Evolutionary conservation across 176 grass and related monocot genomes (phyloP).

Genomic region (Oryza glaberrima): DNA sequence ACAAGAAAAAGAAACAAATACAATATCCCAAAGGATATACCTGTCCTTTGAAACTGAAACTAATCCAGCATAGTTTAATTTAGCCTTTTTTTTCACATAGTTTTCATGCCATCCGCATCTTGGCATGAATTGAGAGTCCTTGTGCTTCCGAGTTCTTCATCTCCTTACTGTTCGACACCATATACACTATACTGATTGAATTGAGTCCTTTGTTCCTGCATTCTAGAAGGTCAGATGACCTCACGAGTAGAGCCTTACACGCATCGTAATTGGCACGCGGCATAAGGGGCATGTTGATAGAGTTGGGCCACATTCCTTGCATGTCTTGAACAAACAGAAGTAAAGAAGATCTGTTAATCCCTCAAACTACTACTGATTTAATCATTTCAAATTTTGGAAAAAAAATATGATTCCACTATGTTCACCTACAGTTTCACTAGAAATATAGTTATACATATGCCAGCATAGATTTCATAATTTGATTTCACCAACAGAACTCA

Average conservation of each 20-base stretch:
- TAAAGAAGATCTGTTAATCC: not conserved
- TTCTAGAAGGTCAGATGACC: too few relatives aligned
- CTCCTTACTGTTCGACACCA: not conserved
- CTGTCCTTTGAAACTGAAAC: too few relatives aligned
- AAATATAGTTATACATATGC: not conserved
- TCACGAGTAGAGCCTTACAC: constrained; percentile 65
- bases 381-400: too few relatives aligned
- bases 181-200: too few relatives aligned
- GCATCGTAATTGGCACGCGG: constrained; percentile 60
- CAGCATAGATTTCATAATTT: constrained; percentile 18
- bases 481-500: not conserved
- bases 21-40: too few relatives aligned
- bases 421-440: not conserved
- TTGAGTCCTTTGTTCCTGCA: too few relatives aligned
- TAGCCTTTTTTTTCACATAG: too few relatives aligned
- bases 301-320: constrained; percentile 81
- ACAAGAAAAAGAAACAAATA: too few relatives aligned
- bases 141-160: too few relatives aligned
- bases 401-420: not conserved
- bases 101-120: too few relatives aligned
- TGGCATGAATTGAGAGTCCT: too few relatives aligned
- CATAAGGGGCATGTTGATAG: constrained; percentile 82
- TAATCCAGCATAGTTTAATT: too few relatives aligned
- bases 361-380: not conserved
- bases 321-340: constrained; percentile 56